Evolutionary conservation across 352 stramenopile species (phyloP), one percentile per base, ranked within the genome.

Genomic region (Phytophthora podocarpi): DNA sequence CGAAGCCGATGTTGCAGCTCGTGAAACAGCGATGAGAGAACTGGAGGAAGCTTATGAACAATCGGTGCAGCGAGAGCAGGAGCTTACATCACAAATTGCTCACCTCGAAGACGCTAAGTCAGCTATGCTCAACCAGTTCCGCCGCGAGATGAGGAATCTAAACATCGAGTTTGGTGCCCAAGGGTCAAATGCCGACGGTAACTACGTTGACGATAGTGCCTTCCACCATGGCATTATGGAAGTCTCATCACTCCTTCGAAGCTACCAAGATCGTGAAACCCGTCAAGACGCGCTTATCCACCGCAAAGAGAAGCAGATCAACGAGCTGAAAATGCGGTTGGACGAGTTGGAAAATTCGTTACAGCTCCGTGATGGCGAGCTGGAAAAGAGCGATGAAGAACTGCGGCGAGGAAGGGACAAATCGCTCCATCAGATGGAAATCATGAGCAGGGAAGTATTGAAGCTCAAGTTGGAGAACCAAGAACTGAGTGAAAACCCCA

Each of bases 401-500:
- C 43, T 46, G 24, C 28, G 20, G 13, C 48, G 20, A 46, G 40
- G 20, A 41, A 40, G 5, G 23, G 56, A 76, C 1, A 45, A 49
- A 16, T 59, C 54, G 3, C 42, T 81, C 6, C 51, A 71, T 21
- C 40, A 53, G 35, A 42, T 82, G 1, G 64, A 75, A 24, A 51
- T 32, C 1, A 64, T 81, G 63, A 66, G 50, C 32, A 40, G 69
- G 23, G 72, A 85, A 61, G 60, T 85, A 3, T 77, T 76, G 2
- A 77, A 74, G 24, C 52, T 93, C 20, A 76, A 68, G 39, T 36
- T 88, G 39, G 80, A 89, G 48, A 90, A 90, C 51, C 53, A 70
- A 13, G 40, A 76, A 23, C 54, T 87, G 41, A 68, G 68, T 54
- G 69, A 78, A 43, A 53, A 51, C 2, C 31, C 32, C 13, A 52